Percentiles rank a stretch among this genome's conserved stretches.
phyloP scores from a whole-genome alignment of 495 filamentous ascomycete genomes.

The Acidomyces sp. region DNA sequence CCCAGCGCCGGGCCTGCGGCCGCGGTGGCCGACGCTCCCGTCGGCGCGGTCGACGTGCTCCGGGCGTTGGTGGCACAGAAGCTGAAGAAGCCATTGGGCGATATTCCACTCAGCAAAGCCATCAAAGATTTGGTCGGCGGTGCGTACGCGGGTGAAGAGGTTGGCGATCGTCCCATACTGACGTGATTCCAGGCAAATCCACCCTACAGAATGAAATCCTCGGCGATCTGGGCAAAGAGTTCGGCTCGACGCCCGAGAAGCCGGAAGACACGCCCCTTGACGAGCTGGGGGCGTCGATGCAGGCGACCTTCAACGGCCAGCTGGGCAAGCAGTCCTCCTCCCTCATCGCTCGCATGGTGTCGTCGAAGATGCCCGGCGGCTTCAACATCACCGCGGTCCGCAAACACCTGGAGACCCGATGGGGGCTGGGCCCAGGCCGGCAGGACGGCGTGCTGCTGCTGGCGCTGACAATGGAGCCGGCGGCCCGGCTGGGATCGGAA shows the following conservation, averaged over 20 bases:
- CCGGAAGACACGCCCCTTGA: slow-evolving; percentile 95
- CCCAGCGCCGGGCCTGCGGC: slow-evolving; percentile 78
- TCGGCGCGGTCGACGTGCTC: slow-evolving; percentile 79
- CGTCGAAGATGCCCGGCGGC: slow-evolving; percentile 97
- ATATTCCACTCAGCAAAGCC: slow-evolving; percentile 89
- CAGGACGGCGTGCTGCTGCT: slow-evolving; percentile 86
- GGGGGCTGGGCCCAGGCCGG: slow-evolving; percentile 75
- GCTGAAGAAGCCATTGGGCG: slow-evolving; percentile 79
- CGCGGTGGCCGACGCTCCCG: slow-evolving; percentile 70
- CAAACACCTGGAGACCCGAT: slow-evolving; percentile 88
- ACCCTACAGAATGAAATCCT: slow-evolving; percentile 96
- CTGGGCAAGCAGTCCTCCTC: slow-evolving; percentile 94
- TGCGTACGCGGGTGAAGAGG: slow-evolving; percentile 35
- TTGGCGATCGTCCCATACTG: slow-evolving; percentile 8
- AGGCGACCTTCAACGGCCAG: slow-evolving; percentile 94
- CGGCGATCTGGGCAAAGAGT: slow-evolving; percentile 93
- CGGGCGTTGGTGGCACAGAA: slow-evolving; percentile 93
- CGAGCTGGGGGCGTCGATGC: slow-evolving; percentile 89
- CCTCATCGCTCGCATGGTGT: slow-evolving; percentile 83
- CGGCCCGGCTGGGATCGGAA: slow-evolving; percentile 76
- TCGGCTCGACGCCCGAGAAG: slow-evolving; percentile 95
- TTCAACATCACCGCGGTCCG: slow-evolving; percentile 94
- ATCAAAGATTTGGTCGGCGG: slow-evolving; percentile 98
- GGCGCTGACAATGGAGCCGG: slow-evolving; percentile 83
- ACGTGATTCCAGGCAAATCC: slow-evolving; percentile 61